Evolutionary conservation across 108 stramenopile genomes (phyloP), one percentile per base, ranked within the genome.

Genomic region (Conticribra weissflogii): DNA sequence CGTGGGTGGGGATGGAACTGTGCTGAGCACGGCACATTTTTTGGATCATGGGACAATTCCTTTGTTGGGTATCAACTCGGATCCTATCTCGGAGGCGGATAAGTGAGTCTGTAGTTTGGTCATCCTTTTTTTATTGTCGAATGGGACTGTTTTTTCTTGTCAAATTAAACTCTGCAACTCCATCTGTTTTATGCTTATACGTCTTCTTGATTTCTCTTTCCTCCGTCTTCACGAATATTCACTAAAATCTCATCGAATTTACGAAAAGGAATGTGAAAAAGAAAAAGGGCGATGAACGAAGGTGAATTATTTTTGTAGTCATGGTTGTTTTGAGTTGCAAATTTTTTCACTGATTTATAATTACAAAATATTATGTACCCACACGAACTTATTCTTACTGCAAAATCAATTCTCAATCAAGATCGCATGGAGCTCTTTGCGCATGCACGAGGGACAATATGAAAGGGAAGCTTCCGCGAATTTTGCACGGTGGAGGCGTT

Each of bases 1-100:
- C 3, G 94, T 98, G 24, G 98, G 98, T 2, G 98, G 98, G 2
- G 98, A 98, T 81, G 98, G 98, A n/a, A 98, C 98, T 0, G 96
- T 94, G 1, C 76, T 98, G 34, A 88, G 86, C 52, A 72, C 90
- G 1, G 92, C 92, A 17, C 92, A 94, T 64, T 94, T 94, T 83
- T 73, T 94, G 52, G 92, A 94, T 82, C 87, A 91, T 72, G 92
- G 92, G 22, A 94, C 92, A 0, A 94, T 94, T 53, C 92, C 92
- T 0, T 55, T 94, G 55, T 54, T 94, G 19, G 92, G 92, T 9
- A 82, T 94, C 31, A 93, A 93, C 77, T 89, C 88, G 12, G 92
- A 93, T 79, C 92, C 92, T 2, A 81, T 76, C 25, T 64, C 86
- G 74, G 71, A 79, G 56, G 78, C 73, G 59, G 78, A 79, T 59